These are phyloP conservation scores for Fusarium papillatum DNA, from an alignment of 2,329 filamentous ascomycete genomes.

Conservation along the genomic window DNA sequence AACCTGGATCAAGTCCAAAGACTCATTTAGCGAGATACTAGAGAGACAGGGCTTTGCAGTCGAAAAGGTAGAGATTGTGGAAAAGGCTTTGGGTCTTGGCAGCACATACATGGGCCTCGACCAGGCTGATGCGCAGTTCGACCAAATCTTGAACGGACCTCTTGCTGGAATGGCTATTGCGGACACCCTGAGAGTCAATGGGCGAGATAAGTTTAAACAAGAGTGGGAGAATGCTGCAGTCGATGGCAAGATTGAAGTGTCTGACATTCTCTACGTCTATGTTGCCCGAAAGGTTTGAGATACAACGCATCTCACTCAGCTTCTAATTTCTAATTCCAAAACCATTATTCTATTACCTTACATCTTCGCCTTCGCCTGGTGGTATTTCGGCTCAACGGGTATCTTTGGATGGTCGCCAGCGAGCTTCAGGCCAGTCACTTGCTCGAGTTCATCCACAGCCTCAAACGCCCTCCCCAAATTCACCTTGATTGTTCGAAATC, in stretches of 20 bases:
- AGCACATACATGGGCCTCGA: slow-evolving; percentile 38
- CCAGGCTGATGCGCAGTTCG: slow-evolving; percentile 47
- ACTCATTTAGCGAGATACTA: slow-evolving; percentile 46
- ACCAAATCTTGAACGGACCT: slow-evolving; percentile 36
- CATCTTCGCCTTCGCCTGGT: slow-evolving; percentile 57
- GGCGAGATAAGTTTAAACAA: slow-evolving; percentile 44
- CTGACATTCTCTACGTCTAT: slow-evolving; percentile 48
- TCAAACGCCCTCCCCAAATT: slow-evolving; percentile 81
- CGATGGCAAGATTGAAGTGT: slow-evolving; percentile 45
- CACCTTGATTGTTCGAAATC: slow-evolving; percentile 90
- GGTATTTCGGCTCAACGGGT: slow-evolving; percentile 56
- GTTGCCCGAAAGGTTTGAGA: slow-evolving; percentile 39
- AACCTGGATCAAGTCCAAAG: slow-evolving; percentile 45
- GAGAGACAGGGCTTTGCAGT: slow-evolving; percentile 44
- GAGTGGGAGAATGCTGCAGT: slow-evolving; percentile 48
- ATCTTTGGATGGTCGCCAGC: slow-evolving; percentile 67
- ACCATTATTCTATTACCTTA: slow-evolving; percentile 8
- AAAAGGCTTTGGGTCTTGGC: slow-evolving; percentile 43
- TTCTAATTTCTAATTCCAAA: background rate
- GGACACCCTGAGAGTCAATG: slow-evolving; percentile 40
- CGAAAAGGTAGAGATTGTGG: slow-evolving; percentile 42
- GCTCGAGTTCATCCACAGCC: slow-evolving; percentile 87
- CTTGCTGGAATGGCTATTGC: slow-evolving; percentile 32
- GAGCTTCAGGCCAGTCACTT: slow-evolving; percentile 76
- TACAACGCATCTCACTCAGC: too few relatives aligned